These are phyloP conservation scores for Aethionema arabicum DNA, from an alignment of 345 rosid genomes.

Conservation along the genomic window DNA sequence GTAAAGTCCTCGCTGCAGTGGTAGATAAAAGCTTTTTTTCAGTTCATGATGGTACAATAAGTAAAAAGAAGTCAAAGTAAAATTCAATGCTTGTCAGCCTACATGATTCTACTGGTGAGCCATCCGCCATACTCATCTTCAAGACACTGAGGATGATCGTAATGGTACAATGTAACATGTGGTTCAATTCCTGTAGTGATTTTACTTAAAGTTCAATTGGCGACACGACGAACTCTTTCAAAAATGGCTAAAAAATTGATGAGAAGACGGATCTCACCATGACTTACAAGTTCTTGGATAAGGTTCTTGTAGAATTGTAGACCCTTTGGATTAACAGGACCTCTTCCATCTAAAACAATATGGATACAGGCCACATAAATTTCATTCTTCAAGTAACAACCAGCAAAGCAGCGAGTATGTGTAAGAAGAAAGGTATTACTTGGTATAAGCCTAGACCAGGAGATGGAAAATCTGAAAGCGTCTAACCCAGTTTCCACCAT, in stretches of 20 bases:
- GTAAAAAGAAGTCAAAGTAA: no score
- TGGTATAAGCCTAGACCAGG: slow-evolving; percentile 75
- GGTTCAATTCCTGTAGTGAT: slow-evolving; percentile 50
- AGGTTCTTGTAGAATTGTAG: slow-evolving; percentile 50
- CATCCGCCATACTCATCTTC: slow-evolving; percentile 77
- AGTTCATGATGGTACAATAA: no score
- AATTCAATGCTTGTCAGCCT: neutral
- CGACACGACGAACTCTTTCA: neutral
- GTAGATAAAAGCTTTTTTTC: neutral
- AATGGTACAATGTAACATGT: slow-evolving; percentile 48
- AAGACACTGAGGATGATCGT: slow-evolving; percentile 58
- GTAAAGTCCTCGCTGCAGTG: slow-evolving; percentile 64
- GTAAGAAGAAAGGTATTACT: slow-evolving; percentile 34
- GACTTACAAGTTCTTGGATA: slow-evolving; percentile 43
- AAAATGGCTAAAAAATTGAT: neutral
- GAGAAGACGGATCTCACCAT: slow-evolving; percentile 33
- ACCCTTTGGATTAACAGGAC: slow-evolving; percentile 54
- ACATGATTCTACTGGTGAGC: slow-evolving; percentile 53
- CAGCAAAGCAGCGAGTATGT: neutral
- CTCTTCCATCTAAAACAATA: slow-evolving; percentile 48
- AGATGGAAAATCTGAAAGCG: slow-evolving; percentile 68
- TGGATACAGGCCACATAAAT: neutral
- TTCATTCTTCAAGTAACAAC: neutral
- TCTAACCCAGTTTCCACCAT: slow-evolving; percentile 57
- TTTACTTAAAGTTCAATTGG: neutral